phyloP scores from a whole-genome alignment of 305 asterid genomes.

The Fraxinus albicans region DNA sequence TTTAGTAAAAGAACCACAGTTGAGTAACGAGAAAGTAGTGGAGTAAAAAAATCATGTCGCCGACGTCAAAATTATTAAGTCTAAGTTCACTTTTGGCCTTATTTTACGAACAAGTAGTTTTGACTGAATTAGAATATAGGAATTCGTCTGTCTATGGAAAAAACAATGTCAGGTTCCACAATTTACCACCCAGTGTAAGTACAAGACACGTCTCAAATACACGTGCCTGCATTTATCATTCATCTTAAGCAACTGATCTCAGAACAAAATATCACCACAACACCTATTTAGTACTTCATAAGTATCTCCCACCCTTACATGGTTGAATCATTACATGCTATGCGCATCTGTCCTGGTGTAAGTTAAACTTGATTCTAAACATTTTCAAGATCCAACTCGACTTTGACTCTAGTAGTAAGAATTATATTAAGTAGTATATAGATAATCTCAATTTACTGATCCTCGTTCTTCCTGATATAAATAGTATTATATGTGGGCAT shows the following conservation, averaged over 20 bases:
- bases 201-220: background rate
- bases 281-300: background rate
- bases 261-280: background rate
- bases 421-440: background rate
- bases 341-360: background rate
- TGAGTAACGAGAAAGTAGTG: background rate
- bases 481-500: background rate
- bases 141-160: background rate
- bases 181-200: background rate
- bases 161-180: background rate
- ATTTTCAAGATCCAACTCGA: background rate
- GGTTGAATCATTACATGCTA: background rate
- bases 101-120: background rate
- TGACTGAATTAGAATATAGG: background rate
- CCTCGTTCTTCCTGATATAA: background rate
- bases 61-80: background rate
- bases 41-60: background rate
- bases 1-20: background rate
- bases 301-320: background rate
- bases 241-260: background rate
- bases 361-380: background rate
- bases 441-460: background rate
- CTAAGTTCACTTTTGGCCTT: background rate
- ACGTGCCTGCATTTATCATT: background rate
- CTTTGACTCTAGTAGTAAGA: background rate